phyloP scores from a whole-genome alignment of 345 rosid genomes.

The Syzygium grande region DNA sequence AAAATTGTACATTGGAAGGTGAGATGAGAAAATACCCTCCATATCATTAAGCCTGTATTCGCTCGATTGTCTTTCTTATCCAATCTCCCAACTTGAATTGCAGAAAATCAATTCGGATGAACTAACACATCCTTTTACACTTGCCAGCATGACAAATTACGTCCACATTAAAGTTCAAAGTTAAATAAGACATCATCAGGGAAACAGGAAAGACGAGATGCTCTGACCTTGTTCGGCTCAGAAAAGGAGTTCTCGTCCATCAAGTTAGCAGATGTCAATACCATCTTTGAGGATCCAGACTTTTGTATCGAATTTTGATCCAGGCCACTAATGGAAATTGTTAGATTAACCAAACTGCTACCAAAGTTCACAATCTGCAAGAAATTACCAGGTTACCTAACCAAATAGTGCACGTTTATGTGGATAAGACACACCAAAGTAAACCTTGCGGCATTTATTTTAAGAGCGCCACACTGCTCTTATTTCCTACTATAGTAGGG shows the following conservation, averaged over 20 bases:
- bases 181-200: neutral
- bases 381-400: neutral
- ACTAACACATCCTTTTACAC: too few relatives aligned
- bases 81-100: neutral
- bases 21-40: neutral
- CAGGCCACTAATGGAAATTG: slow-evolving; percentile 45
- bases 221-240: slow-evolving; percentile 55
- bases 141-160: neutral
- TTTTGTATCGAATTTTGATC: slow-evolving; percentile 31
- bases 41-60: neutral
- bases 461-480: neutral
- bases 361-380: slow-evolving; percentile 79
- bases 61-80: neutral
- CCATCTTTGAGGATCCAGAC: slow-evolving; percentile 57
- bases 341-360: slow-evolving; percentile 37
- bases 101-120: neutral
- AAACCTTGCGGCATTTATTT: neutral
- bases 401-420: neutral
- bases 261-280: slow-evolving; percentile 55
- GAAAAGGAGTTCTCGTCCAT: slow-evolving; percentile 86
- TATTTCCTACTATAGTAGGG: neutral
- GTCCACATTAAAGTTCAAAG: neutral
- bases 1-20: neutral
- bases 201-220: neutral
- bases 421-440: neutral